Evolutionary conservation across 2,329 filamentous ascomycete species (phyloP).

Genomic region (Sclerotinia spermophila): DNA sequence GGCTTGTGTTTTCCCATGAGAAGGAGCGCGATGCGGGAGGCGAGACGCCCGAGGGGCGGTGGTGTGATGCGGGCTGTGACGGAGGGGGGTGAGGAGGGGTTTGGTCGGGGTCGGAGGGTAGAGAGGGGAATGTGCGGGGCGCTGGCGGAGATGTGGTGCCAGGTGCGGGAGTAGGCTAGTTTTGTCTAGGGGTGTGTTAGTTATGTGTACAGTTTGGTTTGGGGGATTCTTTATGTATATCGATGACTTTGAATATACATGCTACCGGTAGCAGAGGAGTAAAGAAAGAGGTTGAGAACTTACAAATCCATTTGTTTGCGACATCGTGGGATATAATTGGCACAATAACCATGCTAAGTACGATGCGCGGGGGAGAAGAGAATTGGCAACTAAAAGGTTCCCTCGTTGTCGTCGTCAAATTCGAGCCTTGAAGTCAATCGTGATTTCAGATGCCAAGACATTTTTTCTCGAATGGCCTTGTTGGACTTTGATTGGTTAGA

Average conservation of each 20-base stretch:
- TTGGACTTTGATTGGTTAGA: conserved; percentile 10
- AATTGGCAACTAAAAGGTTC: not conserved
- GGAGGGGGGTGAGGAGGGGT: conserved; percentile 37
- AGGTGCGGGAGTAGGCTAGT: conserved; percentile 92
- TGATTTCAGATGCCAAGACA: conserved; percentile 19
- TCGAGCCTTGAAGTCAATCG: conserved; percentile 10
- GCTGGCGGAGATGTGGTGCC: conserved; percentile 81
- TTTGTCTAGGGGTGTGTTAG: conserved; percentile 61
- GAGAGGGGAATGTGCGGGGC: conserved; percentile 57
- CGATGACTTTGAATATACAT: conserved; percentile 19
- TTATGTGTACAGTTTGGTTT: not conserved
- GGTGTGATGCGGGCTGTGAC: conserved; percentile 49
- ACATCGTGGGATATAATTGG: conserved; percentile 52
- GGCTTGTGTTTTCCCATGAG: conserved; percentile 99
- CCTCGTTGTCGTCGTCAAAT: conserved; percentile 14
- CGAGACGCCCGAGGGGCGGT: conserved; percentile 84
- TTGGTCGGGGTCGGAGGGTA: conserved; percentile 44
- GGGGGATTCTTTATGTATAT: not conserved
- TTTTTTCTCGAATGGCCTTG: conserved; percentile 9
- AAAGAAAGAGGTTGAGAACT: conserved; percentile 28
- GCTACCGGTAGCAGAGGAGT: conserved; percentile 1
- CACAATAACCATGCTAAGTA: conserved; percentile 25
- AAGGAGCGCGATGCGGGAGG: conserved; percentile 77
- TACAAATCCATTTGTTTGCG: conserved; percentile 75
- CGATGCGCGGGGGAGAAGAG: not conserved